Evolutionary conservation across 176 grass and related monocot species (phyloP), one percentile per base, ranked within the genome.

Genomic region (Musa itinerans): DNA sequence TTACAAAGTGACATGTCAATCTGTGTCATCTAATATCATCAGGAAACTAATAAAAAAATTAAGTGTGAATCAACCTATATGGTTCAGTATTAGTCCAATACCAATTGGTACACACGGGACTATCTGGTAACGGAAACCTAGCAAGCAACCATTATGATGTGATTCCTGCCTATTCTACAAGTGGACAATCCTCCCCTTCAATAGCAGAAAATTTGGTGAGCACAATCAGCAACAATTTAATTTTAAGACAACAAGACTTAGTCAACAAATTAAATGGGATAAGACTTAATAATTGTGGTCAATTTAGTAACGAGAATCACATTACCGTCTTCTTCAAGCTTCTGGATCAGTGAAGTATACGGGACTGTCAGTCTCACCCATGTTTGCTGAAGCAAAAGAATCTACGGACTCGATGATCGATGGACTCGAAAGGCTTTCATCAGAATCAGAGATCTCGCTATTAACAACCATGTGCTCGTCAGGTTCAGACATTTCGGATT

Each of bases 321-420:
- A 20, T 24, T 3, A 68, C 7, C 20, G 57, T 53, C 34, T 64
- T 52, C 29, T 52, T 85, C 86, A 87, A 15, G 66, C 6, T 61
- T 92, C 95, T 22, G 90, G 90, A 54, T 94, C 88, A 25, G 86
- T 94, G 80, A 89, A 94, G 83, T 98, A 91, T 68, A 85, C 65
- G 61, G 95, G 88, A 55, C 81, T 94, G 69, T 99, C 95, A 5
- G 89, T 87, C 25, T 91, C 95, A 57, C 89, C 88, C 22, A 87
- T 90, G 52, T 90, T 93, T 69, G 95, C 95, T 65, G 95, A 98
- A 78, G 95, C 90, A 85, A 98, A 94, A 10, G 95, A 91, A 52
- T 98, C 95, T 64, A 83, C 85, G 25, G 90, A 91, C 13, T 86
- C 88, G 34, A 72, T 54, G 8, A 68, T 76, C 2, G 87, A 83